Evolutionary conservation across 139 green algal genomes (phyloP).

Genomic region (Micractinium conductrix): DNA sequence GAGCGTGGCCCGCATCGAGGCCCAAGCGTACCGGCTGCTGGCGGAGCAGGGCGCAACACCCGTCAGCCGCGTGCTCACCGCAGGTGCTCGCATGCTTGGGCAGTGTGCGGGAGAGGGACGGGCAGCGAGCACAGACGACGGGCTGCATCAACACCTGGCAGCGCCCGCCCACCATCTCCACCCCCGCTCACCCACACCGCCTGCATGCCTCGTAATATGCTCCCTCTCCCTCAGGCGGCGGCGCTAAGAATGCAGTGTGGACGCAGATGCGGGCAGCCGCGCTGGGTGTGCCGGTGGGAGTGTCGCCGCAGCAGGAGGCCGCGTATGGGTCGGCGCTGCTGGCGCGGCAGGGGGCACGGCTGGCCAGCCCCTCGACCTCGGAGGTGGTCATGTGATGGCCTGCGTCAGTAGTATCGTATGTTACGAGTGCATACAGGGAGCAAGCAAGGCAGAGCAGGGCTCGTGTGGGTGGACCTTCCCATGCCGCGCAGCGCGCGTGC

Average conservation of each 20-base stretch:
- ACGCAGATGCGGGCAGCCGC: constrained; percentile 61
- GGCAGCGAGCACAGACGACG: neutral
- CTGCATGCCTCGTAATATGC: too few species aligned
- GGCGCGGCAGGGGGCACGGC: neutral
- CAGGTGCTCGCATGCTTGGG: neutral
- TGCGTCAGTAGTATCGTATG: too few species aligned
- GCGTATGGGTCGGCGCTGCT: constrained; percentile 65
- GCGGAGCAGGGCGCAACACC: constrained; percentile 68
- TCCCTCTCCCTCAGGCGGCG: constrained; percentile 69
- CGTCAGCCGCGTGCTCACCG: constrained; percentile 37
- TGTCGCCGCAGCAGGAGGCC: constrained; percentile 70
- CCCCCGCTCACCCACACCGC: too few species aligned
- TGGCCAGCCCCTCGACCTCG: neutral
- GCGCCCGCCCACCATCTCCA: neutral
- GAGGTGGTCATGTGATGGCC: neutral
- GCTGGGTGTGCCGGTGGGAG: constrained; percentile 78
- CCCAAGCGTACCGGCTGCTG: constrained; percentile 70
- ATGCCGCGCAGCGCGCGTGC: too few species aligned
- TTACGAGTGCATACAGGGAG: neutral
- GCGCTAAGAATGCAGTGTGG: constrained; percentile 83
- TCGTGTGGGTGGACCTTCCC: too few species aligned
- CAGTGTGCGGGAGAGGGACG: neutral
- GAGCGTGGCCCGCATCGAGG: constrained; percentile 85
- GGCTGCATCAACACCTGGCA: neutral
- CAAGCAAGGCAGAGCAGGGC: too few species aligned